Percentiles rank a stretch among this genome's conserved stretches.
phyloP scores from a whole-genome alignment of 2,329 filamentous ascomycete genomes.

The Cladosporium cucumerinum region DNA sequence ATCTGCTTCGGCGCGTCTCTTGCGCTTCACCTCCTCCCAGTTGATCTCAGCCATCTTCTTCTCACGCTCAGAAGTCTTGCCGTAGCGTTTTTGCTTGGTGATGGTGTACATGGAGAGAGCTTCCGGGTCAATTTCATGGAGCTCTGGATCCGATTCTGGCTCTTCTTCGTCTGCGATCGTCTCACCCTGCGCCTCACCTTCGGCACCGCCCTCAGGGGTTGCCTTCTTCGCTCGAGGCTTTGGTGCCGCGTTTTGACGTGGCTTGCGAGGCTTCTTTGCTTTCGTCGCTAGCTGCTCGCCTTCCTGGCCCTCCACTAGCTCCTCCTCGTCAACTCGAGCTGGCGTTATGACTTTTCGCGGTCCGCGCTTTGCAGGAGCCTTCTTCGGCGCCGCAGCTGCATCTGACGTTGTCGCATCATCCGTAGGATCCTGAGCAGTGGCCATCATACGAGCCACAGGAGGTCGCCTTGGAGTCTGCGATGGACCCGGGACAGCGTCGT shows the following conservation, averaged over 20 bases:
- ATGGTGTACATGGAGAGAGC: constrained; percentile 70
- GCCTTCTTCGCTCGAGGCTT: constrained; percentile 3
- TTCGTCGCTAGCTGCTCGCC: neutral
- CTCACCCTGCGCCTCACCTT: neutral
- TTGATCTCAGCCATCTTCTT: constrained; percentile 69
- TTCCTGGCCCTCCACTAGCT: neutral
- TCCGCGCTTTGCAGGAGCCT: constrained; percentile 7
- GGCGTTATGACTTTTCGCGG: constrained; percentile 8
- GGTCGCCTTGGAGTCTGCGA: constrained; percentile 13
- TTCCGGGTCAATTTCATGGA: constrained; percentile 57
- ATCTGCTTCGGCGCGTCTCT: constrained; percentile 39
- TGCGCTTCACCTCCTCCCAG: constrained; percentile 47
- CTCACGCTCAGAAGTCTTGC: constrained; percentile 72
- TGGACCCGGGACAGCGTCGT: neutral
- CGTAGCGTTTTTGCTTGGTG: constrained; percentile 56
- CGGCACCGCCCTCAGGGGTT: neutral
- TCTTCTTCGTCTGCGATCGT: constrained; percentile 19
- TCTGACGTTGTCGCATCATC: neutral
- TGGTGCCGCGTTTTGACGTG: neutral
- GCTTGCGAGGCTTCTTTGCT: constrained; percentile 11
- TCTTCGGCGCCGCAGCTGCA: neutral
- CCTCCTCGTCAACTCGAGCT: constrained; percentile 5
- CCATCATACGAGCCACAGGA: constrained; percentile 16
- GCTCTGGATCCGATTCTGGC: constrained; percentile 32
- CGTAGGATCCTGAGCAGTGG: neutral